Base-by-base conservation (phyloP, 148 eudicot genomes). In the Vaccinium macrocarpon region DNA sequence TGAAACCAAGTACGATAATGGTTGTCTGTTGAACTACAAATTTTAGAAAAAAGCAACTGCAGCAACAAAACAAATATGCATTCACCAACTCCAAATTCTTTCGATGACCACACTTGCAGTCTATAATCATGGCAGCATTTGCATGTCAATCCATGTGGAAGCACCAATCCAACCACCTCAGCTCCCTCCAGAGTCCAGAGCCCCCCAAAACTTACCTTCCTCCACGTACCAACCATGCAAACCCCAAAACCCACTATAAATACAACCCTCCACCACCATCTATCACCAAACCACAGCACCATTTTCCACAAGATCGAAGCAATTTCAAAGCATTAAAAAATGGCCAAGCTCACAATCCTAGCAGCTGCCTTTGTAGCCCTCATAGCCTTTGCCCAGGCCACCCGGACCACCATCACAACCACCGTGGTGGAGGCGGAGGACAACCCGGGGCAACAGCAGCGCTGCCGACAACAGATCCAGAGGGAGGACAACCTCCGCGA, bases 391-490 rank as follows among this genome's bases (percentile, higher is more conserved):
- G 76, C 81, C 76, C n/a, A 78, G 5, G 82, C 75, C 66, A 73
- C 52, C 82, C 71, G 78, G 27, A 82, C 87, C 76, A 75, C 64
- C 84, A 64, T 83, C 62, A 81, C 87, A 46, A 61, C 78, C 76
- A 51, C 78, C 8, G 80, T 77, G 59, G 80, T 23, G 19, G 80
- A 77, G 21, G 80, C 14, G 42, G 71, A 64, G 62, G 62, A 4
- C 15, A 77, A 51, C 59, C 80, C 57, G 10, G 59, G 38, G 59
- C 16, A 49, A 18, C 78, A 74, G 51, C 76, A 76, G 49, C 76
- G 53, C 12, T 90, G 92, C 81, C 82, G 61, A 49, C 38, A 74
- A 29, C 90, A 90, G 62, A 55, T 86, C 15, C 82, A 76, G 53
- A 51, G 59, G 82, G 84, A 86, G 85, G 48, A 72, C 29, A 82